These are phyloP conservation scores for Salix viminalis DNA, from an alignment of 345 rosid species.

Conservation along the genomic window DNA sequence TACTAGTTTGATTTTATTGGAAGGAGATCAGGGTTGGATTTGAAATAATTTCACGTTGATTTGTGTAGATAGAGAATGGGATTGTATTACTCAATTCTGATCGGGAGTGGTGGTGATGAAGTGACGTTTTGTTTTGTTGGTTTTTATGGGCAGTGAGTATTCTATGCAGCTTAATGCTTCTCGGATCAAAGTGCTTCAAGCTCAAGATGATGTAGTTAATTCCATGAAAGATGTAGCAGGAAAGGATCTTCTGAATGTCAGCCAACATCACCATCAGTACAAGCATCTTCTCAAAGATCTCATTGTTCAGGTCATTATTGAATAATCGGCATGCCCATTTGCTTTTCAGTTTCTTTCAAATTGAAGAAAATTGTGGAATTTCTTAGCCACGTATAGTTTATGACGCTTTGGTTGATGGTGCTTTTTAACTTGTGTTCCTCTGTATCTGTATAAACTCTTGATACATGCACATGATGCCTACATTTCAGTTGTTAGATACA, in stretches of 20 bases:
- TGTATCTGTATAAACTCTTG: background rate
- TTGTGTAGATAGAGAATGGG: background rate
- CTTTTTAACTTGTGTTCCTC: background rate
- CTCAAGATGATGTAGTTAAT: conserved; percentile 91
- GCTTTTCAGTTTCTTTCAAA: background rate
- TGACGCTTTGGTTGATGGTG: background rate
- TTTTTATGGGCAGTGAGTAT: conserved; percentile 64
- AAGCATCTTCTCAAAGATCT: conserved; percentile 65
- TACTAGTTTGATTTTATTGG: background rate
- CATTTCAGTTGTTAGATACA: background rate
- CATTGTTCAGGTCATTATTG: conserved; percentile 71
- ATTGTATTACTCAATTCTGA: background rate
- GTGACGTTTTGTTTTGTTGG: background rate
- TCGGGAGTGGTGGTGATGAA: background rate
- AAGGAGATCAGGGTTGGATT: background rate
- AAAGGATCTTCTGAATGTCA: conserved; percentile 71
- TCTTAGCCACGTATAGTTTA: background rate
- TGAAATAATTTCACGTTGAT: background rate
- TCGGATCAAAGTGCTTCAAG: conserved; percentile 92
- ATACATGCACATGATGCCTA: background rate
- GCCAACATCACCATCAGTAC: conserved; percentile 54
- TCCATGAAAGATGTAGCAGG: conserved; percentile 77
- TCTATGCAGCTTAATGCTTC: conserved; percentile 98
- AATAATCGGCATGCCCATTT: background rate
- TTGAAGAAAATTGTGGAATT: background rate